A percentile compares a stretch with the other conserved stretches of the same genome.
These are phyloP conservation scores for Mycosphaerella sp. DNA, from an alignment of 2,329 filamentous ascomycete genomes.

Conservation along the genomic window DNA sequence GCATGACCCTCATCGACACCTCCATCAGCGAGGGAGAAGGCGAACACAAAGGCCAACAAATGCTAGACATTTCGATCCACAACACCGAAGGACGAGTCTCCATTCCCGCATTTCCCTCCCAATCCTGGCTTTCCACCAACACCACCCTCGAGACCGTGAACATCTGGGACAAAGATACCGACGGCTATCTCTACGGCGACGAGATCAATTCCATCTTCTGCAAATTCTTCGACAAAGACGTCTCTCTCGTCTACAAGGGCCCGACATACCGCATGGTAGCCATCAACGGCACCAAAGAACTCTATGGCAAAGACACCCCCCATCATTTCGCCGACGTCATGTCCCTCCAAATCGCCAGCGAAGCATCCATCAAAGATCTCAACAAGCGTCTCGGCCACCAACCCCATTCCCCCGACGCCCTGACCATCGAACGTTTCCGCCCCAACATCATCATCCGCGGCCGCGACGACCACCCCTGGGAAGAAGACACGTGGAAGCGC, in stretches of 20 bases:
- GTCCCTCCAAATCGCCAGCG: slow-evolving; percentile 50
- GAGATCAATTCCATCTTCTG: slow-evolving; percentile 50
- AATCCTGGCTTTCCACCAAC: slow-evolving; percentile 49
- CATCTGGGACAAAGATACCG: slow-evolving; percentile 55
- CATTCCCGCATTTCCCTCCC: slow-evolving; percentile 51
- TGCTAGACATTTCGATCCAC: slow-evolving; percentile 46
- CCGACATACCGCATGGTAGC: slow-evolving; percentile 49
- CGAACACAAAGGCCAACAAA: slow-evolving; percentile 28
- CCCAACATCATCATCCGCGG: slow-evolving; percentile 58
- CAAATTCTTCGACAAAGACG: slow-evolving; percentile 50
- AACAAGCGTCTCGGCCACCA: slow-evolving; percentile 45
- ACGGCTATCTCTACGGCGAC: slow-evolving; percentile 50
- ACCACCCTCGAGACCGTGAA: slow-evolving; percentile 46
- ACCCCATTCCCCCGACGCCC: slow-evolving; percentile 38
- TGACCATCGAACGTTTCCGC: slow-evolving; percentile 56
- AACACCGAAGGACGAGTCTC: slow-evolving; percentile 39
- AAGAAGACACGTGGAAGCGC: slow-evolving; percentile 58
- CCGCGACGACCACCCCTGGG: slow-evolving; percentile 46
- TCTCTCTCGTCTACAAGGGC: slow-evolving; percentile 57
- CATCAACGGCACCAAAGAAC: slow-evolving; percentile 50
- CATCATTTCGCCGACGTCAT: slow-evolving; percentile 55
- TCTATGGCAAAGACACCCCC: slow-evolving; percentile 44
- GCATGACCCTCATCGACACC: slow-evolving; percentile 58
- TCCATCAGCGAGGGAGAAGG: slow-evolving; percentile 38
- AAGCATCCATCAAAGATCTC: slow-evolving; percentile 52